Base-by-base conservation (phyloP, 75 land plant genomes). In the Pinus taeda region DNA sequence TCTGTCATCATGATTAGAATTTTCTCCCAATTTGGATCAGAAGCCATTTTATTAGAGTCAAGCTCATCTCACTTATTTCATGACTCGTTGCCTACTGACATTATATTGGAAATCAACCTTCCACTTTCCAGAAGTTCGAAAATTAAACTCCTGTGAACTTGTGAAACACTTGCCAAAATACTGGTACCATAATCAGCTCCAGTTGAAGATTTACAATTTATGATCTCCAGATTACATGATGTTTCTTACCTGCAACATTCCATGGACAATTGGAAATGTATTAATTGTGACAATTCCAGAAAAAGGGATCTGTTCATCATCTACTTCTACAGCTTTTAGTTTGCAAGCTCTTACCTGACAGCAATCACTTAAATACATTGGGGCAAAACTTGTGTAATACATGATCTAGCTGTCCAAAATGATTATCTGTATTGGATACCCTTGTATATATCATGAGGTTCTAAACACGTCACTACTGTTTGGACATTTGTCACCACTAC, bases 11-110 rank as follows among this genome's bases (percentile, higher is more conserved):
- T 8, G 53, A 49, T 49, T 49, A 49, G 22, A 20, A 37, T n/a
- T 33, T 36, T n/a, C n/a, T 30, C 39, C 49, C 72, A 42, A 69
- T 69, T 37, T 21, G 39, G 72, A 39, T 69, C 72, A 69, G 20
- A 65, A 15, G 7, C 20, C 69, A 65, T 36, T 36, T 37, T 37
- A 36, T 65, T 33, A 65, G 18, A 21, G 55, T 8, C 21, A 42
- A 20, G 72, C 42, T 45, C 71, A 67, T 20, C 71, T 39, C 71
- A 49, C 55, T 49, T 49, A 49, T 49, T 49, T 49, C 55, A 49
- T 49, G 55, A 49, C 12, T 49, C 49, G 20, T 36, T 67, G 18
- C 71, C 49, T 67, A 21, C 22, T n/a, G n/a, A 20, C 49, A 42
- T 22, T 69, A 42, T 65, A 65, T 37, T 15, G 72, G 12, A 49